These are phyloP conservation scores for Myxozyma lipomycoides DNA, from an alignment of 805 yeast species.

Conservation along the genomic window DNA sequence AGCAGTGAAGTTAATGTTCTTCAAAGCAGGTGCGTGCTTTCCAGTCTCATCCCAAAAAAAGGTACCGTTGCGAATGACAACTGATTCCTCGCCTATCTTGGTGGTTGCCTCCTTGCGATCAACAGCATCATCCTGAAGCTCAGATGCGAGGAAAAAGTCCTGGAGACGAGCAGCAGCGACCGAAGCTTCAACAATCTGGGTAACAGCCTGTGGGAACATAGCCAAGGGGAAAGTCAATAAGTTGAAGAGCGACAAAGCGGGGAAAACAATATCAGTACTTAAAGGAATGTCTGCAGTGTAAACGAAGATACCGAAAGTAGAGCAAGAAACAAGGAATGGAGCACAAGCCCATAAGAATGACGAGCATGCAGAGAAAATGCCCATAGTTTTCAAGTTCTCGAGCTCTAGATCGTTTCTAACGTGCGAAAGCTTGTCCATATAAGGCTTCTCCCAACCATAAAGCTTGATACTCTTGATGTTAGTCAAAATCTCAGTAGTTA, in stretches of 20 bases:
- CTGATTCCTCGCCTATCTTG: slow-evolving; percentile 58
- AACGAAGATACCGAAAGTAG: slow-evolving; percentile 81
- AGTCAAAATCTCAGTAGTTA: slow-evolving; percentile 81
- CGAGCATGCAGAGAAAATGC: slow-evolving; percentile 64
- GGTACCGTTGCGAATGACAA: slow-evolving; percentile 38
- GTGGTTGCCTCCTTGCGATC: slow-evolving; percentile 57
- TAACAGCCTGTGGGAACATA: slow-evolving; percentile 84
- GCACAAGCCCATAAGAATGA: slow-evolving; percentile 78
- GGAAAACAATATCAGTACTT: slow-evolving; percentile 81
- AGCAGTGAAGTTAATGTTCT: slow-evolving; percentile 58
- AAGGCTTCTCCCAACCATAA: slow-evolving; percentile 94
- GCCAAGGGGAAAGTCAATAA: slow-evolving; percentile 87
- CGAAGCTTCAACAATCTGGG: slow-evolving; percentile 81
- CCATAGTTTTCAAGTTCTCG: slow-evolving; percentile 71
- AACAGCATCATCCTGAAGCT: slow-evolving; percentile 78
- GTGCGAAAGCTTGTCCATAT: slow-evolving; percentile 62
- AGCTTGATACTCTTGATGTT: slow-evolving; percentile 89
- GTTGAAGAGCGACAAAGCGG: slow-evolving; percentile 85
- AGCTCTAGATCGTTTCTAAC: slow-evolving; percentile 84
- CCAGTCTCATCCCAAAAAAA: slow-evolving; percentile 68
- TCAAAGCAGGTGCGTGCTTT: slow-evolving; percentile 63
- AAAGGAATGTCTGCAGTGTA: slow-evolving; percentile 59
- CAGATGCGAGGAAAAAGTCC: slow-evolving; percentile 63
- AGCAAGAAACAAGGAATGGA: slow-evolving; percentile 84
- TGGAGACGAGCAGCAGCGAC: slow-evolving; percentile 55